These are phyloP conservation scores for Solanum pinnatisectum DNA, from an alignment of 257 asterid species.

Conservation along the genomic window DNA sequence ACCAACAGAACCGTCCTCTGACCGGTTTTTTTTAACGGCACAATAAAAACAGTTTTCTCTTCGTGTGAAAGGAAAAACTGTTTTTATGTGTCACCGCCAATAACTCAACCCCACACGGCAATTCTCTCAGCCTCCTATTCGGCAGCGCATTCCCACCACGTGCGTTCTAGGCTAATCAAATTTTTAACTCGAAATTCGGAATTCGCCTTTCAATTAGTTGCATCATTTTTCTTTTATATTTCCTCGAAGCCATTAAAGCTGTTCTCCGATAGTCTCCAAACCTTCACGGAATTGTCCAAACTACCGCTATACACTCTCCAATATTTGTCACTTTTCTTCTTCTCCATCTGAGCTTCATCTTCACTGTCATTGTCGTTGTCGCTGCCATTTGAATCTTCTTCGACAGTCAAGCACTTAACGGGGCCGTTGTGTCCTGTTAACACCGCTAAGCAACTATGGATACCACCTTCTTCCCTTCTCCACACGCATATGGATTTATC, in stretches of 20 bases:
- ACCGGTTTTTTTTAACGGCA: background rate
- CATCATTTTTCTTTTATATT: background rate
- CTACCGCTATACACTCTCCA: constrained; percentile 15
- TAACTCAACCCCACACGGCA: background rate
- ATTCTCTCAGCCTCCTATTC: background rate
- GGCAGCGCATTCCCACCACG: background rate
- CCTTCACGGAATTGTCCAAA: constrained; percentile 12
- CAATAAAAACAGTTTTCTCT: background rate
- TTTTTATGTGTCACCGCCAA: background rate
- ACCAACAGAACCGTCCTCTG: background rate
- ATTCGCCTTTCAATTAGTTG: background rate
- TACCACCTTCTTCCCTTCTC: constrained; percentile 68
- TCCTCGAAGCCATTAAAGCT: background rate
- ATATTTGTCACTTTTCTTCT: background rate
- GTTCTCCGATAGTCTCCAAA: constrained; percentile 3
- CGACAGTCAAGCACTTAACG: constrained; percentile 76
- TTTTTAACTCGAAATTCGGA: background rate
- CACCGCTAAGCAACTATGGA: constrained; percentile 53
- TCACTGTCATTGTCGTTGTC: background rate
- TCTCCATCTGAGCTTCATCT: background rate
- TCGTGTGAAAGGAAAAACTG: background rate
- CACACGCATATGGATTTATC: constrained; percentile 83
- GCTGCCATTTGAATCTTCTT: constrained; percentile 11
- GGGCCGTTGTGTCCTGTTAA: constrained; percentile 80
- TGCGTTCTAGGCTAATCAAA: background rate